Evolutionary conservation across 164 flowering plant genomes (phyloP).

Genomic region (Buxus sempervirens): DNA sequence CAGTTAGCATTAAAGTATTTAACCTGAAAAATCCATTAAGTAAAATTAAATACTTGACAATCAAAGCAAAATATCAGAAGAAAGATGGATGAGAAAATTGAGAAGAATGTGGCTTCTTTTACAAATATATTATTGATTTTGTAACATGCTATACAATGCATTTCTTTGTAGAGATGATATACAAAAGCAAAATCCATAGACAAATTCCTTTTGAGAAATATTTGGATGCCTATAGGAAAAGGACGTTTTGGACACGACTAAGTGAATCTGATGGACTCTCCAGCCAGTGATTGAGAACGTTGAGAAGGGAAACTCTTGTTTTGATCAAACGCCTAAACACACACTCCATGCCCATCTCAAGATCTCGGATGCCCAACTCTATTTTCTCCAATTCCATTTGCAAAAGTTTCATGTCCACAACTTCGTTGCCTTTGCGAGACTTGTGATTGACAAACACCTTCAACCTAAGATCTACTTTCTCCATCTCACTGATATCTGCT

Average conservation of each 20-base stretch:
- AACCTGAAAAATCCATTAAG: no score
- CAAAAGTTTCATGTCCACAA: neutral
- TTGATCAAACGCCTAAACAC: conserved; percentile 16
- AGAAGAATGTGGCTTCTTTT: no score
- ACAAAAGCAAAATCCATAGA: neutral
- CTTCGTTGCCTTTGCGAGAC: neutral
- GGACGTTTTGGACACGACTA: neutral
- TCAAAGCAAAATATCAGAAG: no score
- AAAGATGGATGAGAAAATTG: no score
- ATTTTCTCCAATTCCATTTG: conserved; percentile 2
- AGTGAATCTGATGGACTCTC: neutral
- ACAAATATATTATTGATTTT: no score
- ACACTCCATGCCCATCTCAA: conserved; percentile 16
- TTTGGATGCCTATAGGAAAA: neutral
- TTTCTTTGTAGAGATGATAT: no score
- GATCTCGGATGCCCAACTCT: conserved; percentile 10
- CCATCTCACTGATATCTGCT: neutral
- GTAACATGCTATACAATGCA: no score
- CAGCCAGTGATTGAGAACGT: conserved; percentile 15
- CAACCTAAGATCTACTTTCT: neutral
- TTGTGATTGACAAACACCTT: neutral
- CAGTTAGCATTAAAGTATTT: no score
- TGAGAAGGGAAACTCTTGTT: conserved; percentile 23
- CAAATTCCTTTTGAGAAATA: neutral
- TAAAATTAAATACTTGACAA: no score